phyloP scores from a whole-genome alignment of 345 rosid species.

The Gossypium ekmanianum region DNA sequence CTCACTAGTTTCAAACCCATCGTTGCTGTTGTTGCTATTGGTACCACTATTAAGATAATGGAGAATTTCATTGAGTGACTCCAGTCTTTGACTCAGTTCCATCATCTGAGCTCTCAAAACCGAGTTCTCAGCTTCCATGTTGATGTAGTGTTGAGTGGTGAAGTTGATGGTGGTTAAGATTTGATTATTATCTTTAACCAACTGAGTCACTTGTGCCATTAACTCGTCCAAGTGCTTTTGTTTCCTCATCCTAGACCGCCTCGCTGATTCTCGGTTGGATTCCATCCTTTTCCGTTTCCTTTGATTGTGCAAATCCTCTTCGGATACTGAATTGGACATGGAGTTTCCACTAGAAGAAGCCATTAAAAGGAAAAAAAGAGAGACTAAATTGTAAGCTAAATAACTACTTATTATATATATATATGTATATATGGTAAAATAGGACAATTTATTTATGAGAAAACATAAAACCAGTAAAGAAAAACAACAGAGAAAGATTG shows the following conservation, averaged over 20 bases:
- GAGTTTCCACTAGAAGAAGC: conserved; percentile 56
- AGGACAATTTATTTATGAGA: conserved; percentile 32
- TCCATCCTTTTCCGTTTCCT: conserved; percentile 68
- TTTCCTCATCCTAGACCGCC: conserved; percentile 65
- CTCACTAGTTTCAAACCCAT: conserved; percentile 12
- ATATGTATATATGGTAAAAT: too few relatives aligned
- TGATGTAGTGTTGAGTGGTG: conserved; percentile 41
- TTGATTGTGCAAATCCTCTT: conserved; percentile 46
- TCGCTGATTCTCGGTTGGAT: conserved; percentile 68
- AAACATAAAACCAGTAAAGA: conserved; percentile 73
- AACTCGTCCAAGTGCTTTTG: conserved; percentile 63
- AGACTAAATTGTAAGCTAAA: too few relatives aligned
- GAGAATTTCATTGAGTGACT: conserved; percentile 57
- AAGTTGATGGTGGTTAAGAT: conserved; percentile 38
- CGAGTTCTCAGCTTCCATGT: conserved; percentile 53
- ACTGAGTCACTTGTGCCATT: conserved; percentile 29
- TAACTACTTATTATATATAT: too few relatives aligned
- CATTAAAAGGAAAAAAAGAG: conserved; percentile 24
- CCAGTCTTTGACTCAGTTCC: conserved; percentile 53
- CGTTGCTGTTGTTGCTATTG: conserved; percentile 9
- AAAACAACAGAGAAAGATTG: conserved; percentile 84
- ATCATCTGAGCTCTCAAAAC: conserved; percentile 47
- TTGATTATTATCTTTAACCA: conserved; percentile 40
- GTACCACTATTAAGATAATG: conserved; percentile 21
- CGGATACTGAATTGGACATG: conserved; percentile 30